Evolutionary conservation across 164 flowering plant genomes (phyloP), one percentile per base, ranked within the genome.

Genomic region (Euptelea pleiosperma): DNA sequence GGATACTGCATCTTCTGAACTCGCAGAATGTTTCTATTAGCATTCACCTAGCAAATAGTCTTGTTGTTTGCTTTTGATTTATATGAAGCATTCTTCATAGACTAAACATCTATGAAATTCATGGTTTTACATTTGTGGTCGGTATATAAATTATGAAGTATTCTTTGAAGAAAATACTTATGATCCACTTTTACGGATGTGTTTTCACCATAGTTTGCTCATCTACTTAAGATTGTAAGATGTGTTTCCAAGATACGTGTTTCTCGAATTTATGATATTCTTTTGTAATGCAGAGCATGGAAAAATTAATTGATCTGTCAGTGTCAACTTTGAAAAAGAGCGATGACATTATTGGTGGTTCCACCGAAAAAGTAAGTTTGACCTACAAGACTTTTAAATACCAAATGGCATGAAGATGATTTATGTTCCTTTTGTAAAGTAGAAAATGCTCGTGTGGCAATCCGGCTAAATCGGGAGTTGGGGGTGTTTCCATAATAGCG

Each of bases 271-370:
- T 51, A 41, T 58, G 10, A 11, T 41, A 48, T 52, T 18, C 29
- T 36, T 58, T 73, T 16, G 34, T 12, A 37, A 14, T 70, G 61
- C 74, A 87, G 90, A 78, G 85, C 77, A 75, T 82, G 77, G 75
- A 77, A 8, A 73, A 71, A 60, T 72, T 84, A 53, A 68, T 81
- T 30, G 75, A 74, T 63, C 40, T 75, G 15, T 77, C 85, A 37
- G 70, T 68, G 29, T 52, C 44, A 19, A 66, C 52, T 35, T 64
- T 68, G 46, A 73, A 60, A 15, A 66, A 73, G 49, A 52, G 57
- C n/a, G 59, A 62, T 16, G 65, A 63, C 62, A 34, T 53, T 49
- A 22, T 53, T 58, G 55, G 52, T 50, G 24, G 52, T 29, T 64
- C 63, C 18, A 21, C 64, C 33, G 49, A 58, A 55, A 71, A 64